Evolutionary conservation across 2,329 filamentous ascomycete species (phyloP).

Genomic region (Thelonectria rubi): DNA sequence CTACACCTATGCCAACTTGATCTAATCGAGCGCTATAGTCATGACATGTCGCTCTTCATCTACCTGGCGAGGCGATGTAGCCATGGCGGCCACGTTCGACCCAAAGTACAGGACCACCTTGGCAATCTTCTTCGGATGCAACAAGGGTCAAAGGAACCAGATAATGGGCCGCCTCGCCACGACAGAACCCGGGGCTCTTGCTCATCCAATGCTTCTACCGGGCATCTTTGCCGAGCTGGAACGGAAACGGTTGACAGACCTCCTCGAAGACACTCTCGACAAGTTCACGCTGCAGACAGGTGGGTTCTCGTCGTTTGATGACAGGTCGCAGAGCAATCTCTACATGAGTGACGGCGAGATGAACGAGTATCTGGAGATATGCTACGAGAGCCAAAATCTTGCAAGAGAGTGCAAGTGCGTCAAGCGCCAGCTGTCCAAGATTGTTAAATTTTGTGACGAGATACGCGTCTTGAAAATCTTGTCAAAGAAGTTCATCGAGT

Average conservation of each 20-base stretch:
- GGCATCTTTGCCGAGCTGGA: conserved; percentile 19
- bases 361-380: conserved; percentile 16
- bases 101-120: neutral
- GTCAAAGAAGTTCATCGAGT: neutral
- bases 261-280: conserved; percentile 2
- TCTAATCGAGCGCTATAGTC: neutral
- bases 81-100: conserved; percentile 2
- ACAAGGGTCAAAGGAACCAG: neutral
- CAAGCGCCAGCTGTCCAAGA: conserved; percentile 11
- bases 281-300: conserved; percentile 8
- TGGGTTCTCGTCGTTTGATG: neutral
- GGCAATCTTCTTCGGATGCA: conserved; percentile 15
- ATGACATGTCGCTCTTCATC: conserved; percentile 9
- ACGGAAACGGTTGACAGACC: conserved; percentile 1
- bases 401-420: conserved; percentile 10
- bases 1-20: neutral
- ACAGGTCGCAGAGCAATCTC: neutral
- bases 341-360: conserved; percentile 8
- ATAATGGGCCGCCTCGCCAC: neutral
- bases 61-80: conserved; percentile 7
- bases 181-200: neutral
- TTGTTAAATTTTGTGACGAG: neutral
- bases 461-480: neutral
- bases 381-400: conserved; percentile 14
- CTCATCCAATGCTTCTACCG: conserved; percentile 12